Evolutionary conservation across 1,284 basidiomycete species (phyloP), one percentile per base, ranked within the genome.

Genomic region (Irpex sp.): DNA sequence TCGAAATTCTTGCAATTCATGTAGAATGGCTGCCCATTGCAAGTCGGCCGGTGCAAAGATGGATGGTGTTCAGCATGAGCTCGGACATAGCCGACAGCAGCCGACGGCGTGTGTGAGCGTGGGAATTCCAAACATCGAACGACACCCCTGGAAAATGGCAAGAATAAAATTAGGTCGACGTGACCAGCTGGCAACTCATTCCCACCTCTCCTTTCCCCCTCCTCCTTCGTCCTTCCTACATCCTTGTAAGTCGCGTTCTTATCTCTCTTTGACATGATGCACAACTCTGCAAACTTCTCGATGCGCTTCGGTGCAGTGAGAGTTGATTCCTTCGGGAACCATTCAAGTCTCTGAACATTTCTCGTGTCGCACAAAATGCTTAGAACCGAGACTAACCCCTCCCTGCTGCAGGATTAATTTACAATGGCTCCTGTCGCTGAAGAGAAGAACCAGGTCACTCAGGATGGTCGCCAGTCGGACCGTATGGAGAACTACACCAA

Each of bases 401-500:
- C 31, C 48, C 36, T 26, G 48, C 40, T 57, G 52, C 38, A 54
- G 26, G 21, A 57, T 49, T 64, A 62, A 36, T 58, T 54, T 65
- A 51, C 64, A 65, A 76, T 77, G 75, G 65, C 78, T 31, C 61
- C 72, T 38, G 61, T 62, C 31, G 63, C 70, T 48, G 64, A 64
- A 59, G 66, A 75, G 40, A 62, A 68, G 26, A 57, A 49, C 34
- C 21, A 6, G 21, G 64, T 65, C 37, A 70, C 75, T 54, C 70
- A 72, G 57, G 94, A 97, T 76, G 89, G 90, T 69, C 92, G 96
- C 66, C 85, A 92, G 68, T 85, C 86, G 70, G 81, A 83, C 71
- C 94, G 96, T 66, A 94, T 98, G 61, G 88, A 89, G 74, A 91
- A 91, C 80, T 99, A 99, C 81, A 93, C 90, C 71, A 89, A 89